Conservation (phyloP, 768 basidiomycete genomes). For the Russula sp. region DNA sequence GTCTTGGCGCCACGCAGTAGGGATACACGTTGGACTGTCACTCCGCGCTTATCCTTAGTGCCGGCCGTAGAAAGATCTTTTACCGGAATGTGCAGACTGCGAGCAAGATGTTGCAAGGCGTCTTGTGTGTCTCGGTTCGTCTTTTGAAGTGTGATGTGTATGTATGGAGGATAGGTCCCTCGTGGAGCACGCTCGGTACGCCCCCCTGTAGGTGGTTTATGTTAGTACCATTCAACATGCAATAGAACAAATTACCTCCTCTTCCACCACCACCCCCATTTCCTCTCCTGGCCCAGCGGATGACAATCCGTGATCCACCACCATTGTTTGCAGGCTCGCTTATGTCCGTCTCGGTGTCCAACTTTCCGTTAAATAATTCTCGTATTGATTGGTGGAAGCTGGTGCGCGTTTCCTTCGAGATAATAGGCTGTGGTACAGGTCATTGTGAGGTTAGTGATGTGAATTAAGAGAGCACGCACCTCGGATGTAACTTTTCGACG, state of each 20-base stretch:
- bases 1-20: slow-evolving; percentile 73
- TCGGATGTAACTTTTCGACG: slow-evolving; percentile 75
- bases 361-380: slow-evolving; percentile 74
- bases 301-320: slow-evolving; percentile 70
- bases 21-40: slow-evolving; percentile 90
- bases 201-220: slow-evolving; percentile 8
- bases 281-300: slow-evolving; percentile 69
- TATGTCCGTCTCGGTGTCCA: slow-evolving; percentile 78
- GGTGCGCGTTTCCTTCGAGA: slow-evolving; percentile 75
- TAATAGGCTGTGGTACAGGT: slow-evolving; percentile 59
- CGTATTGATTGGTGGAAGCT: slow-evolving; percentile 79
- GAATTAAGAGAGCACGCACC: slow-evolving; percentile 48
- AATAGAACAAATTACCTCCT: slow-evolving; percentile 34
- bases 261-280: slow-evolving; percentile 50
- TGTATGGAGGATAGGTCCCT: slow-evolving; percentile 77
- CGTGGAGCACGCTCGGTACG: slow-evolving; percentile 50
- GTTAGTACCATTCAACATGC: neutral
- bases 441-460: slow-evolving; percentile 17
- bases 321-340: slow-evolving; percentile 47
- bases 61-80: slow-evolving; percentile 90
- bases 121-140: slow-evolving; percentile 98
- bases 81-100: slow-evolving; percentile 67
- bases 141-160: slow-evolving; percentile 96
- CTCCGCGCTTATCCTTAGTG: slow-evolving; percentile 97
- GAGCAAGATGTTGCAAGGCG: slow-evolving; percentile 75